Conservation (phyloP, 148 eudicot species). For the Salicornia ramosissima region DNA sequence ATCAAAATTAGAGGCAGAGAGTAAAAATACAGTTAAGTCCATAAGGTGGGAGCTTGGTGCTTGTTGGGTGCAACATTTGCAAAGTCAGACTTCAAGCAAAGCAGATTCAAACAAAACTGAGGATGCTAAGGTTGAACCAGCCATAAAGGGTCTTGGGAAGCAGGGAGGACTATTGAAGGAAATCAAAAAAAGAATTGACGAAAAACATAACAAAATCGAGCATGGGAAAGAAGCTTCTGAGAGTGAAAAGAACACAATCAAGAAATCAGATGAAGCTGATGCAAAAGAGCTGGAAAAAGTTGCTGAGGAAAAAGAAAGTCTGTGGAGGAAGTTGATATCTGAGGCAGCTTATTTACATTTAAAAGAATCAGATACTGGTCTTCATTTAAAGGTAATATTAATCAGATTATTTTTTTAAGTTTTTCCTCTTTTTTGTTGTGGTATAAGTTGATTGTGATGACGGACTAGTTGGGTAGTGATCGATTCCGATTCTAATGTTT, state of each 20-base stretch:
- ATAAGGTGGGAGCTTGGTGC: constrained; percentile 98
- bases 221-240: constrained; percentile 35
- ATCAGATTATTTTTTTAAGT: neutral
- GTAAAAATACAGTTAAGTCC: constrained; percentile 35
- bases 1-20: constrained; percentile 50
- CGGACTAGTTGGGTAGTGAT: constrained; percentile 3
- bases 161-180: constrained; percentile 87
- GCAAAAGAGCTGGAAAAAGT: constrained; percentile 51
- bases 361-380: constrained; percentile 88
- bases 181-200: constrained; percentile 74
- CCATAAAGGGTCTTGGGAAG: constrained; percentile 95
- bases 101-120: constrained; percentile 57
- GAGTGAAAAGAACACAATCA: constrained; percentile 31
- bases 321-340: constrained; percentile 66
- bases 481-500: constrained; percentile 20
- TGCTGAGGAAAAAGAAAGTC: constrained; percentile 58
- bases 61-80: constrained; percentile 97
- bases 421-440: neutral
- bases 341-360: constrained; percentile 77
- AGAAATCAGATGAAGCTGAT: constrained; percentile 34
- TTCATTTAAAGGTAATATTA: constrained; percentile 62
- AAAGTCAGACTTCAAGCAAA: constrained; percentile 75
- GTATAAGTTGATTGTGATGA: neutral
- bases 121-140: constrained; percentile 72
- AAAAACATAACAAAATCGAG: constrained; percentile 45